Evolutionary conservation across 1,139 yeast genomes (phyloP).

Genomic region (Geotrichum carabidarum): DNA sequence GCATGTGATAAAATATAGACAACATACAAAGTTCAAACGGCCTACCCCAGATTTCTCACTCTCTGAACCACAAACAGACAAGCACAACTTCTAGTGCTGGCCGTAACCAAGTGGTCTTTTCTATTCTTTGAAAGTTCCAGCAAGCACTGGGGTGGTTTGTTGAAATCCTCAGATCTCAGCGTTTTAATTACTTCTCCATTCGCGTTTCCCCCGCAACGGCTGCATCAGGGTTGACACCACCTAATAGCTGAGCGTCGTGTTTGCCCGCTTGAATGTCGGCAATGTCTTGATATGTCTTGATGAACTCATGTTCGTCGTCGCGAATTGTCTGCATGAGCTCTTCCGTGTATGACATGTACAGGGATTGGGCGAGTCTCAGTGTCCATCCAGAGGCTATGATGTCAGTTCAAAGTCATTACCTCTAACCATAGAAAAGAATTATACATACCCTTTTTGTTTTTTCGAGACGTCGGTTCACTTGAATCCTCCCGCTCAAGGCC

Average conservation of each 20-base stretch:
- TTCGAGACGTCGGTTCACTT: conserved; percentile 4
- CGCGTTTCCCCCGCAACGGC: neutral
- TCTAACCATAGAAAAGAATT: neutral
- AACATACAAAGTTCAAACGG: too few species aligned
- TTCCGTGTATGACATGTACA: conserved; percentile 33
- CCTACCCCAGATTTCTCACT: too few species aligned
- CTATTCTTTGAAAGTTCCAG: too few species aligned
- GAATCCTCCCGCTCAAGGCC: conserved; percentile 26
- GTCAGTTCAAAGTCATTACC: neutral
- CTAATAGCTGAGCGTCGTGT: conserved; percentile 6
- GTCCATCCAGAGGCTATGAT: conserved; percentile 9
- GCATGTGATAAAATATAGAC: too few species aligned
- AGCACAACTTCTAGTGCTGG: too few species aligned
- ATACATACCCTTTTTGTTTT: conserved; percentile 12
- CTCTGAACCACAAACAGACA: too few species aligned
- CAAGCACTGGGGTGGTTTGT: too few species aligned
- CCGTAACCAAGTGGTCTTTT: too few species aligned
- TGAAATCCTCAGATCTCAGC: too few species aligned
- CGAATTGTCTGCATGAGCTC: conserved; percentile 28
- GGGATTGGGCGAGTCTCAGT: conserved; percentile 31
- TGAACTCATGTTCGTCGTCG: conserved; percentile 31
- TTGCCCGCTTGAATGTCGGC: conserved; percentile 17
- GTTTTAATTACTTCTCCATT: neutral
- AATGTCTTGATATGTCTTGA: conserved; percentile 23
- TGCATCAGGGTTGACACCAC: neutral